phyloP scores from a whole-genome alignment of 1,139 yeast genomes.

The Magnusiomyces sp. region DNA sequence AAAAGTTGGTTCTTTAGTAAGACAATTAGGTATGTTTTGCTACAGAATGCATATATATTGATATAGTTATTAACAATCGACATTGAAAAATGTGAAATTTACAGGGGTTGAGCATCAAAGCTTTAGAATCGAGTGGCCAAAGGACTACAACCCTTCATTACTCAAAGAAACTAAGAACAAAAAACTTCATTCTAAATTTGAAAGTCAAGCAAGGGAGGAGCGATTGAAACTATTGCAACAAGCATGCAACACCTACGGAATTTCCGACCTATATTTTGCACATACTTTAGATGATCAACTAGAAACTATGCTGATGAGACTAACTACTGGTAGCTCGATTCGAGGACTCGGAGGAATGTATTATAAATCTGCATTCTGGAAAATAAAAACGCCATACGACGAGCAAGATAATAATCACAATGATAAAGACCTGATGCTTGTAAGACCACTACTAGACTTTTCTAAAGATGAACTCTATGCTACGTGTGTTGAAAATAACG shows the following conservation, averaged over 20 bases:
- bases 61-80: too few species aligned
- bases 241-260: slow-evolving; percentile 30
- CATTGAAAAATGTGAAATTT: too few species aligned
- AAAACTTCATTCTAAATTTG: slow-evolving; percentile 14
- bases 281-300: slow-evolving; percentile 67
- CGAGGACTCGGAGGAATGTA: slow-evolving; percentile 47
- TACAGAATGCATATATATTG: too few species aligned
- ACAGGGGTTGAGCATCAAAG: too few species aligned
- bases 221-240: slow-evolving; percentile 41
- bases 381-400: slow-evolving; percentile 18
- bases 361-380: slow-evolving; percentile 19
- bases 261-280: slow-evolving; percentile 42
- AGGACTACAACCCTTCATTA: not conserved
- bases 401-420: too few species aligned
- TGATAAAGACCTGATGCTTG: slow-evolving; percentile 18
- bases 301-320: slow-evolving; percentile 57
- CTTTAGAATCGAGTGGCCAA: not conserved
- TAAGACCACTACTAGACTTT: slow-evolving; percentile 48
- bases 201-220: slow-evolving; percentile 33
- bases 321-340: slow-evolving; percentile 46
- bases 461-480: slow-evolving; percentile 40
- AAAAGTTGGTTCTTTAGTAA: slow-evolving; percentile 38
- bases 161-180: slow-evolving; percentile 12
- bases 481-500: slow-evolving; percentile 36
- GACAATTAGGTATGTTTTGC: slow-evolving; percentile 30